A percentile compares a stretch with the other conserved stretches of the same genome.
phyloP scores from a whole-genome alignment of 805 yeast species.

The Maudiozyma bulderi region DNA sequence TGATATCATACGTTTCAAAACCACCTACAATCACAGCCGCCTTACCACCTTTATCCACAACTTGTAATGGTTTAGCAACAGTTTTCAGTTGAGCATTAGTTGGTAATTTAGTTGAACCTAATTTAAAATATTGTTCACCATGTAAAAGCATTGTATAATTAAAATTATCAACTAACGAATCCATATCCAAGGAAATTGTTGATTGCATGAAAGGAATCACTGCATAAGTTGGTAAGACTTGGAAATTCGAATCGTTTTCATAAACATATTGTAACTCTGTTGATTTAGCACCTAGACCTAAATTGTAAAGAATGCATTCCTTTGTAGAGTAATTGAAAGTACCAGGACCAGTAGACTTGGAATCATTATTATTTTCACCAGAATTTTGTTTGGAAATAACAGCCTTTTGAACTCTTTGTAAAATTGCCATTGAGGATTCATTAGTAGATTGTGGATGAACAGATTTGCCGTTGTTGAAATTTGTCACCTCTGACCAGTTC shows the following conservation, averaged over 20 bases:
- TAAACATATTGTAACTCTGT: conserved; percentile 68
- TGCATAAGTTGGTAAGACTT: conserved; percentile 82
- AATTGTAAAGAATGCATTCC: conserved; percentile 73
- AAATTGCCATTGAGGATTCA: conserved; percentile 73
- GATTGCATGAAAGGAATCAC: conserved; percentile 77
- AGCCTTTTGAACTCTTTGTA: conserved; percentile 46
- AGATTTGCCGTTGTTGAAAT: conserved; percentile 49
- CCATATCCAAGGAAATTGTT: conserved; percentile 47
- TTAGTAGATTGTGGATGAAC: conserved; percentile 45
- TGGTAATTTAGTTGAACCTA: conserved; percentile 68
- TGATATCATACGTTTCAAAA: conserved; percentile 55
- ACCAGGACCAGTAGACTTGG: conserved; percentile 22
- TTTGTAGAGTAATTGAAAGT: conserved; percentile 46
- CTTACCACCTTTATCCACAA: conserved; percentile 78
- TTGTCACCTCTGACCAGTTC: conserved; percentile 54
- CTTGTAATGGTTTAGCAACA: conserved; percentile 56
- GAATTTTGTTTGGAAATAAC: conserved; percentile 4
- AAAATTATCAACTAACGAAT: conserved; percentile 62
- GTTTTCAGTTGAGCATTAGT: conserved; percentile 56
- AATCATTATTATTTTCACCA: neutral
- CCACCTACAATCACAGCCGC: conserved; percentile 68
- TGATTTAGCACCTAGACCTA: conserved; percentile 80
- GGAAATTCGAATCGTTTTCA: conserved; percentile 70
- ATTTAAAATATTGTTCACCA: conserved; percentile 87
- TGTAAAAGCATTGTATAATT: conserved; percentile 84